These are phyloP conservation scores for Avena eriantha DNA, from an alignment of 176 grass and related monocot species.

Conservation along the genomic window DNA sequence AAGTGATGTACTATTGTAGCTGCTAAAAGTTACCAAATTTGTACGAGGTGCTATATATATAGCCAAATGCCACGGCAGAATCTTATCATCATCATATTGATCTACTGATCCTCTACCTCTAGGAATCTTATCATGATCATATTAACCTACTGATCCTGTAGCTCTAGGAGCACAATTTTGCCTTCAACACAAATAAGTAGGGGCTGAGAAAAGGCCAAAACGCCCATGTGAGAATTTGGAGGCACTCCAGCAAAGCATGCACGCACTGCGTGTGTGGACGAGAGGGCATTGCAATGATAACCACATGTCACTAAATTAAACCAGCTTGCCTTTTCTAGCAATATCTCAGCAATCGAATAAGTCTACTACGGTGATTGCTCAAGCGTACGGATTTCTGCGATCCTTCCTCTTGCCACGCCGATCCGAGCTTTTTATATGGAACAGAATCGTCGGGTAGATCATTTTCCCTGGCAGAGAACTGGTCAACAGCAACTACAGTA, in stretches of 20 bases:
- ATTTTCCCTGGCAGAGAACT: conserved; percentile 52
- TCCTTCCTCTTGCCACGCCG: conserved; percentile 23
- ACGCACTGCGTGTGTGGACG: conserved; percentile 28
- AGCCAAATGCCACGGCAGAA: too few relatives aligned
- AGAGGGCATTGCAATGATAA: conserved; percentile 7
- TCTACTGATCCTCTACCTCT: too few relatives aligned
- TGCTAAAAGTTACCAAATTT: too few relatives aligned
- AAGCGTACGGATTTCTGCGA: conserved; percentile 31
- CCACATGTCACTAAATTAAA: conserved; percentile 17
- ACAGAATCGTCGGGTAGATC: conserved; percentile 18
- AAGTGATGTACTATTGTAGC: too few relatives aligned
- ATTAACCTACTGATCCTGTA: too few relatives aligned
- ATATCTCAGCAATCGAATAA: conserved; percentile 9
- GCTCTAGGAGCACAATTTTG: neutral
- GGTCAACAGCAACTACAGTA: conserved; percentile 21
- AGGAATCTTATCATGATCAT: too few relatives aligned
- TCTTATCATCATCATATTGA: too few relatives aligned
- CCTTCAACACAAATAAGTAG: neutral
- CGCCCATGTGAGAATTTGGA: neutral
- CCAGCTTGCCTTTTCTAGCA: neutral
- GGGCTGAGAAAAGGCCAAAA: conserved; percentile 1
- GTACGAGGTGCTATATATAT: too few relatives aligned
- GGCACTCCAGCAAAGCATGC: conserved; percentile 31
- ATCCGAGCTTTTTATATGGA: neutral
- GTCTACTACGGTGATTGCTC: neutral